These are phyloP conservation scores for Tetradesmus obliquus DNA, from an alignment of 139 green algal species.

Conservation along the genomic window DNA sequence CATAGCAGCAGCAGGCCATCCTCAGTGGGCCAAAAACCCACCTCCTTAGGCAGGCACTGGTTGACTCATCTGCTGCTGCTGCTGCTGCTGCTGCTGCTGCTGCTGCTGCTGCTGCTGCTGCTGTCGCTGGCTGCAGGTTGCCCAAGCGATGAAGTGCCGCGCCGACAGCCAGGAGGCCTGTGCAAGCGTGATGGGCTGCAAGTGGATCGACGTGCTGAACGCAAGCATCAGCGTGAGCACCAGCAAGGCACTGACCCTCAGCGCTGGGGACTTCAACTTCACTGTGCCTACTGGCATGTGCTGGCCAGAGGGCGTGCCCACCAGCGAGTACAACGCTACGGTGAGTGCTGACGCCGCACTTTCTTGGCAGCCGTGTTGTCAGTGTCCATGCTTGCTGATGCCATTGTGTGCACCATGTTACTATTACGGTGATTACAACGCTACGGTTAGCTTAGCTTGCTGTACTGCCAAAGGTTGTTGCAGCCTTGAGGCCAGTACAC, in stretches of 20 bases:
- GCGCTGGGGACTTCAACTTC: neutral
- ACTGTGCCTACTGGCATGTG: neutral
- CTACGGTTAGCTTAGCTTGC: no score
- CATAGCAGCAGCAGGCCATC: no score
- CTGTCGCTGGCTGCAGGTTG: neutral
- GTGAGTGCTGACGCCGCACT: no score
- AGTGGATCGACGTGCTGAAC: neutral
- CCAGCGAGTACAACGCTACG: neutral
- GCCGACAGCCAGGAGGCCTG: neutral
- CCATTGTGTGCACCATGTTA: no score
- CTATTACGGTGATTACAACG: no score
- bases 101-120: neutral
- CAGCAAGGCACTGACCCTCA: neutral
- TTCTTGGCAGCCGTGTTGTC: no score
- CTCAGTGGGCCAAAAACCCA: no score
- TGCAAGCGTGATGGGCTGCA: neutral
- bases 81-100: neutral
- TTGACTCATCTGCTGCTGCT: no score
- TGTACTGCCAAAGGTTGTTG: no score
- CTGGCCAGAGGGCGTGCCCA: neutral
- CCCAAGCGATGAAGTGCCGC: neutral
- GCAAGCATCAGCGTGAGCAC: neutral
- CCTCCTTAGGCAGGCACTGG: no score
- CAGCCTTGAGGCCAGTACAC: no score
- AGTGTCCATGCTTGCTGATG: no score